These are phyloP conservation scores for Quercus phellos DNA, from an alignment of 331 rosid genomes.

Conservation along the genomic window DNA sequence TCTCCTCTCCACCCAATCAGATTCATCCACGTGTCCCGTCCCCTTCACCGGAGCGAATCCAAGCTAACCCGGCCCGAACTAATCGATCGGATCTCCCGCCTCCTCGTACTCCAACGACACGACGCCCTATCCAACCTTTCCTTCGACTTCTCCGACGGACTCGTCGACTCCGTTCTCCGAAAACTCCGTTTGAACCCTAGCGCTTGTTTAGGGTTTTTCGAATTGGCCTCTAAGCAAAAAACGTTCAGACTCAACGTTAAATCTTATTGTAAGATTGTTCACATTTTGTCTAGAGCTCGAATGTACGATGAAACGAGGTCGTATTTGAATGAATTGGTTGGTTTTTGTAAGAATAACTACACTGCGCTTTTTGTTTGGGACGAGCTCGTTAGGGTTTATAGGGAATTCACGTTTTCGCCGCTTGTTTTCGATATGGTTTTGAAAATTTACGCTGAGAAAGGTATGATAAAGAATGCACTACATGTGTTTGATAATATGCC, in stretches of 20 bases:
- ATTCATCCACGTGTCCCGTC: slow-evolving; percentile 35
- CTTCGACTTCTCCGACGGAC: slow-evolving; percentile 40
- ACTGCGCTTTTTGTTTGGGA: slow-evolving; percentile 32
- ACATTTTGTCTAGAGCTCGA: slow-evolving; percentile 62
- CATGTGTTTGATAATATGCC: slow-evolving; percentile 73
- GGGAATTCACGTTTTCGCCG: slow-evolving; percentile 53
- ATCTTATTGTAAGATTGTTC: slow-evolving; percentile 58
- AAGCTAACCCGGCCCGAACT: slow-evolving; percentile 41
- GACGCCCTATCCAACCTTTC: slow-evolving; percentile 40
- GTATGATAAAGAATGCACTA: slow-evolving; percentile 54
- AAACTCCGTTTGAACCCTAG: slow-evolving; percentile 57
- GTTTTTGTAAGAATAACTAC: slow-evolving; percentile 44
- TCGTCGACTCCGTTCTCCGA: slow-evolving; percentile 61
- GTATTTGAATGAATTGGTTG: slow-evolving; percentile 35
- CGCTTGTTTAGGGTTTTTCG: slow-evolving; percentile 57
- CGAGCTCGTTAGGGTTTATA: slow-evolving; percentile 40
- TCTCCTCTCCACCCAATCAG: slow-evolving; percentile 5
- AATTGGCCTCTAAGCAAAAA: slow-evolving; percentile 42
- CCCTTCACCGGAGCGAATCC: slow-evolving; percentile 51
- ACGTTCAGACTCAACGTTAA: slow-evolving; percentile 53
- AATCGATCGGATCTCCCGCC: slow-evolving; percentile 57
- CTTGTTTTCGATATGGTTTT: slow-evolving; percentile 64
- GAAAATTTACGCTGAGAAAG: slow-evolving; percentile 54
- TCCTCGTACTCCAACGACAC: slow-evolving; percentile 53
- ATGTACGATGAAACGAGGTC: slow-evolving; percentile 50